These are phyloP conservation scores for Hygrocybe punicea DNA, from an alignment of 768 basidiomycete genomes.

Conservation along the genomic window DNA sequence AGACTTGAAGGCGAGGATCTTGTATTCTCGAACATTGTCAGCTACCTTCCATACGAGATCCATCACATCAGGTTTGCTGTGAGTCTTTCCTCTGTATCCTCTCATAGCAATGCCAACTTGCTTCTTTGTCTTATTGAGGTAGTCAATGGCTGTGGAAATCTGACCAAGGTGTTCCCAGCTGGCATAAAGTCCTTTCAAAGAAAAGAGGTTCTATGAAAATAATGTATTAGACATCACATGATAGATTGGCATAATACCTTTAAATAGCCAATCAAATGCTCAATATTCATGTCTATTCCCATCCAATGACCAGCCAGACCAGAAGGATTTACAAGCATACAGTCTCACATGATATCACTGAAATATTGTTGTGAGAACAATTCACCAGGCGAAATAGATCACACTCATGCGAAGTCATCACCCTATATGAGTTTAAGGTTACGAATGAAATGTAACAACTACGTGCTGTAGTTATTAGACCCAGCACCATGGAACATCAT, in stretches of 20 bases:
- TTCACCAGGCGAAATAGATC: neutral
- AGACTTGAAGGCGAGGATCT: neutral
- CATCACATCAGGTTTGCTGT: constrained; percentile 12
- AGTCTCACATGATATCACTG: constrained; percentile 38
- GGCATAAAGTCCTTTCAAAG: constrained; percentile 29
- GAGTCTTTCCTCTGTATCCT: constrained; percentile 25
- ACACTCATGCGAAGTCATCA: constrained; percentile 27
- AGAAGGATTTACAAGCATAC: constrained; percentile 32
- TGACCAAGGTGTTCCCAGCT: constrained; percentile 33
- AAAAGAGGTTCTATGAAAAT: constrained; percentile 10
- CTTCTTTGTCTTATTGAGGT: constrained; percentile 29
- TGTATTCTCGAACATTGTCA: neutral
- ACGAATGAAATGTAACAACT: constrained; percentile 28
- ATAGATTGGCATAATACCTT: too few species aligned
- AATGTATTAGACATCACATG: too few species aligned
- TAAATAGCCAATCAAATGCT: too few species aligned
- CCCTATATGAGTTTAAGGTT: constrained; percentile 35
- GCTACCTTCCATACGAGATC: constrained; percentile 7
- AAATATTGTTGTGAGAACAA: too few species aligned
- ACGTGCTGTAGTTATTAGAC: constrained; percentile 31
- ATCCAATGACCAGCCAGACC: constrained; percentile 35
- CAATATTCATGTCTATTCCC: too few species aligned
- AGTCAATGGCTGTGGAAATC: constrained; percentile 31
- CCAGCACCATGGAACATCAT: constrained; percentile 32
- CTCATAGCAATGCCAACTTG: constrained; percentile 23